Evolutionary conservation across 148 eudicot genomes (phyloP), one percentile per base, ranked within the genome.

Genomic region (Euryodendron excelsum): DNA sequence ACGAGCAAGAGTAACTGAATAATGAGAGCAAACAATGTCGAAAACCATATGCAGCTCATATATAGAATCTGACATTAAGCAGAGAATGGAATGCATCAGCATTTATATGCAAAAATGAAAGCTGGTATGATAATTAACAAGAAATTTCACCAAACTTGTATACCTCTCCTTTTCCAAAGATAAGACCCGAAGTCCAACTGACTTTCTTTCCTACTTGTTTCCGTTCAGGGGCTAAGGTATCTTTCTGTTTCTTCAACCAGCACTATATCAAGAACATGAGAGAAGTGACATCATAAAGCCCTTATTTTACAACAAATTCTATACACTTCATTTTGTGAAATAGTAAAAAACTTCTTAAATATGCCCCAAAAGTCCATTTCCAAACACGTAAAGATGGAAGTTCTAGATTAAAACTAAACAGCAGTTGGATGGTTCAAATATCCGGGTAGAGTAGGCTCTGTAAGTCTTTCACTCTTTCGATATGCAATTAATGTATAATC

Each of bases 141-240:
- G 39, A 58, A 55, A 67, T 1, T 36, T 56, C 73, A 44, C 10
- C 65, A 62, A 45, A 21, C 17, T 80, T 41, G 77, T 63, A 23
- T 85, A 90, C 93, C 93, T 90, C 84, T 76, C 93, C 93, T 82
- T 84, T 90, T 31, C 93, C 91, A 80, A 90, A 90, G 59, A 90
- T 81, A 69, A 90, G 75, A 65, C 93, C 93, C 72, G 91, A 90
- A 7, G 93, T 90, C 93, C 93, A 90, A 85, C 80, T 87, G 71
- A 87, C 88, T 64, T 58, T 73, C 73, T 72, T 82, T 28, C 93
- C 93, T 4, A 73, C 80, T 23, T 84, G 91, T 78, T 84, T 87
- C 45, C 79, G 70, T 58, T 87, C 89, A 77, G 93, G 93, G 45
- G 80, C 89, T 79, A 88, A 78, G 31, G 80, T 74, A 77, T 90